Evolutionary conservation across 2,329 filamentous ascomycete genomes (phyloP).

Genomic region (Fonsecaea pedrosoi): DNA sequence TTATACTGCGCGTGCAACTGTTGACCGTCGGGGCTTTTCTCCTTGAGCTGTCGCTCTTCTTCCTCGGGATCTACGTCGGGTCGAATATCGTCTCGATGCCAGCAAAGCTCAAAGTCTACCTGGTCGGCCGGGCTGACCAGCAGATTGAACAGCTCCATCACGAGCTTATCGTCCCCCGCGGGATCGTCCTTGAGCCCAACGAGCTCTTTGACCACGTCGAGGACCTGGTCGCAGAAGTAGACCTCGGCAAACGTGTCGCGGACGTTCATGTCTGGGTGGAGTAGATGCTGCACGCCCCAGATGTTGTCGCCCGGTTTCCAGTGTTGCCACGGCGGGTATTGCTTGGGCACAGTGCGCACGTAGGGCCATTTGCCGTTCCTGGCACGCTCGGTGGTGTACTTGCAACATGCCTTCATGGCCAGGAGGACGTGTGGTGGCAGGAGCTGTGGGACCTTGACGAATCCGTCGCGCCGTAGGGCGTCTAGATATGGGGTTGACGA

Average conservation of each 20-base stretch:
- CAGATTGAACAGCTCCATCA: constrained; percentile 89
- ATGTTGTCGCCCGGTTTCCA: constrained; percentile 68
- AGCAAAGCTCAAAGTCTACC: constrained; percentile 73
- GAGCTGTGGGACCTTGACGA: constrained; percentile 72
- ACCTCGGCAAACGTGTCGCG: constrained; percentile 66
- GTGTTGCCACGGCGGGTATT: constrained; percentile 85
- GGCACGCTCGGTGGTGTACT: constrained; percentile 65
- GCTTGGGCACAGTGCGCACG: constrained; percentile 83
- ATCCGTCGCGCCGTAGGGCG: constrained; percentile 73
- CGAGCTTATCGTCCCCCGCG: constrained; percentile 65
- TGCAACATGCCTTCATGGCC: constrained; percentile 66
- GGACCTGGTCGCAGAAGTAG: constrained; percentile 74
- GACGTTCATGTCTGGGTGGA: constrained; percentile 71
- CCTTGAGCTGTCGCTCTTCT: constrained; percentile 66
- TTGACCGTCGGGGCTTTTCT: constrained; percentile 55
- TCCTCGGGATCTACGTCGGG: constrained; percentile 69
- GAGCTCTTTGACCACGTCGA: constrained; percentile 69
- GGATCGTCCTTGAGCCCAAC: constrained; percentile 54
- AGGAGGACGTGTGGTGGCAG: constrained; percentile 64
- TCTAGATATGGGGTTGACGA: constrained; percentile 47
- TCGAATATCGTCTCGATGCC: constrained; percentile 85
- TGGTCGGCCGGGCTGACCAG: constrained; percentile 71
- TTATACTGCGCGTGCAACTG: constrained; percentile 87
- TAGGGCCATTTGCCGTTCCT: constrained; percentile 78
- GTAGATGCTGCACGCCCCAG: constrained; percentile 87